Base-by-base conservation (phyloP, 176 grass and related monocot genomes). In the Raddia guianensis region DNA sequence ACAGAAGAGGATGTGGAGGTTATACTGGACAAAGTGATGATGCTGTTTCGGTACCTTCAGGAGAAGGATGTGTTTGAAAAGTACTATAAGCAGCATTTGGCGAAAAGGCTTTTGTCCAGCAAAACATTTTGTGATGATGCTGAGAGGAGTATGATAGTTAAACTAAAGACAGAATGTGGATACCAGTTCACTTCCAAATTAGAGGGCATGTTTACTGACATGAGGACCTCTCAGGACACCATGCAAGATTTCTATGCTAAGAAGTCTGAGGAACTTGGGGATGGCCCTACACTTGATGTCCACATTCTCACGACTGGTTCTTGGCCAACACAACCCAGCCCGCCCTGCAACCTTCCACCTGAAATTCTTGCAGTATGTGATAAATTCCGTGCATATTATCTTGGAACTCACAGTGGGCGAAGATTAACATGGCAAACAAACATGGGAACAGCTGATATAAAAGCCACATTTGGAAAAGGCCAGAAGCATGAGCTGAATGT, bases 31-130 rank as follows among this genome's bases (percentile, higher is more conserved):
- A 98, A 98, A 80, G 95, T 94, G 60, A 98, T 94, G 95, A 98
- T 98, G 95, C 78, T 98, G 44, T 98, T 98, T 80, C 86, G 95
- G 65, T 98, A 94, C 73, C 87, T 98, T 69, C 95, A 98, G 76
- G 95, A 98, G 87, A 98, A 98, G 77, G 95, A 98, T 90, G 89
- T 98, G 57, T 98, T 98, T 72, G 95, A 98, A 76, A 98, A 98
- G 75, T 98, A 98, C 78, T 98, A 94, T 68, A 92, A 94, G 72
- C 91, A 97, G 69, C 95, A 97, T 84, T 89, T 94, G 83, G 95
- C 91, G 0, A 98, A 98, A 76, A 82, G 92, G 56, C 92, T 98
- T 49, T 86, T 98, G 51, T 94, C 90, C 43, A 84, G 90, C 46
- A 98, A 92, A 89, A 98, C 92, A 72, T 83, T 94, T 70, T 91